These are phyloP conservation scores for Trypanosoma avium DNA, from an alignment of 208 protist species.

Conservation along the genomic window DNA sequence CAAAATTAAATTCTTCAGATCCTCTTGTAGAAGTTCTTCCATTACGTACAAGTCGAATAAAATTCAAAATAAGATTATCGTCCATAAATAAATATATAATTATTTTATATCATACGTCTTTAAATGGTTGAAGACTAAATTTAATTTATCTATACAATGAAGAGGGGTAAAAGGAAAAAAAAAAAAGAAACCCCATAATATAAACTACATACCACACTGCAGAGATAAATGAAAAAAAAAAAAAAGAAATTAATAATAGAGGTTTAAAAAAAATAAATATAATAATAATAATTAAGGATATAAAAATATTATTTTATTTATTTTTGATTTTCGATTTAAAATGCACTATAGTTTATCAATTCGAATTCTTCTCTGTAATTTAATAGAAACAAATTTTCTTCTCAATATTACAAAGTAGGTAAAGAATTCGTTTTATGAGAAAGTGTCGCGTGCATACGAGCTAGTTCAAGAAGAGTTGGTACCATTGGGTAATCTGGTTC, in stretches of 20 bases:
- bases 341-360: not conserved
- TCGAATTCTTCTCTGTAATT: too few species aligned
- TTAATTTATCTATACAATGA: not conserved
- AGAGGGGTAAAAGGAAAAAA: not conserved
- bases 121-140: too few species aligned
- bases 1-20: slow-evolving; percentile 17
- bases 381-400: too few species aligned
- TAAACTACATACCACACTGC: too few species aligned
- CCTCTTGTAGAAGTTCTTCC: slow-evolving; percentile 4
- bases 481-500: slow-evolving; percentile 85
- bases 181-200: slow-evolving; percentile 1
- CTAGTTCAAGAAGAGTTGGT: slow-evolving; percentile 49
- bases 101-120: too few species aligned
- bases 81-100: too few species aligned
- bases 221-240: too few species aligned
- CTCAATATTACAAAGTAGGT: too few species aligned
- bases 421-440: too few species aligned
- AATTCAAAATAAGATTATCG: slow-evolving; percentile 27
- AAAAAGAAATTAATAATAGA: too few species aligned
- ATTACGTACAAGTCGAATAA: slow-evolving; percentile 31
- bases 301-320: slow-evolving; percentile 3
- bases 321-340: not conserved
- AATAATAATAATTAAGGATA: too few species aligned
- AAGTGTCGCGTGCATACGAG: not conserved
- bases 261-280: too few species aligned